A percentile compares a stretch with the other conserved stretches of the same genome.
phyloP scores from a whole-genome alignment of 345 rosid genomes.

The Camelina sativa region DNA sequence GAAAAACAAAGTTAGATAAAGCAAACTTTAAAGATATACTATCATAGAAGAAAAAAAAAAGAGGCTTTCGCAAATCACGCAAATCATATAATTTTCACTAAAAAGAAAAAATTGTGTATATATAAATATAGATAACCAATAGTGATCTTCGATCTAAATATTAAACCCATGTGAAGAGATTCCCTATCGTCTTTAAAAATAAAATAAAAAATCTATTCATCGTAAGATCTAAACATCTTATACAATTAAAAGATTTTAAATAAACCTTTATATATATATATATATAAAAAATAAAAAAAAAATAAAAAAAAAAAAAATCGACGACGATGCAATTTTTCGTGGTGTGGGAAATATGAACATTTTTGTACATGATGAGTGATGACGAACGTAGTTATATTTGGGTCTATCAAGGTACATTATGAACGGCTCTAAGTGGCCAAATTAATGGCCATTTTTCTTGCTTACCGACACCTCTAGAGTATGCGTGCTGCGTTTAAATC shows the following conservation, averaged over 20 bases:
- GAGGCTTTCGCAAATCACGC: constrained; percentile 37
- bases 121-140: constrained; percentile 14
- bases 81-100: constrained; percentile 26
- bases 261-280: too few relatives aligned
- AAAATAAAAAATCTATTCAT: constrained; percentile 34
- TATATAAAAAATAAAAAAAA: too few relatives aligned
- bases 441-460: background rate
- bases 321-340: background rate
- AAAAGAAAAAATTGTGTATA: constrained; percentile 21
- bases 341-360: background rate
- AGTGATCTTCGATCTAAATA: constrained; percentile 36
- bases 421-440: constrained; percentile 1
- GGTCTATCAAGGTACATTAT: constrained; percentile 17
- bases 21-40: constrained; percentile 25
- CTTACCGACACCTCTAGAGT: background rate
- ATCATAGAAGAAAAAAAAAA: background rate
- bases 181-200: constrained; percentile 39
- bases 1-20: constrained; percentile 12
- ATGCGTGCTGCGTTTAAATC: background rate
- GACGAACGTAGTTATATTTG: background rate
- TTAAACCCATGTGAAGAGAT: constrained; percentile 49
- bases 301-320: too few relatives aligned
- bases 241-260: too few relatives aligned
- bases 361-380: background rate
- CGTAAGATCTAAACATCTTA: constrained; percentile 41